Evolutionary conservation across 1,284 basidiomycete genomes (phyloP).

Genomic region (Melampsora americana): DNA sequence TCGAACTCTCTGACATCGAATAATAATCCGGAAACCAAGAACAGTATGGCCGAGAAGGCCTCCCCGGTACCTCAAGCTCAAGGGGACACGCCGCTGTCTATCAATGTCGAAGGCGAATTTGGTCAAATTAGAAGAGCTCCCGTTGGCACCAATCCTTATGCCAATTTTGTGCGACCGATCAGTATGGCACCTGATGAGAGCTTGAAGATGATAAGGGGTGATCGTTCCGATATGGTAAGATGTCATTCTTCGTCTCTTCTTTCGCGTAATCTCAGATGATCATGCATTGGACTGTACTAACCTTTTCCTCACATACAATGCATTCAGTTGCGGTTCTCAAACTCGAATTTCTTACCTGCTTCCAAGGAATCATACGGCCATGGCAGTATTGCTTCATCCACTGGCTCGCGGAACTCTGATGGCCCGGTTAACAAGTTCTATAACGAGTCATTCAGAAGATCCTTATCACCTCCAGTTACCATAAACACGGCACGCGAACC

Average conservation of each 20-base stretch:
- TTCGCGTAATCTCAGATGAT: too few species aligned
- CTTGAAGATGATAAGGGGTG: constrained; percentile 36
- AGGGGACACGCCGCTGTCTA: neutral
- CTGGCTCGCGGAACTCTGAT: neutral
- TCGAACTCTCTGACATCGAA: neutral
- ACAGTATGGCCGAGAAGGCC: neutral
- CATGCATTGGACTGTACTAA: too few species aligned
- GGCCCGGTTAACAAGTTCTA: neutral
- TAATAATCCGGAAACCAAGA: neutral
- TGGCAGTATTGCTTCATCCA: neutral
- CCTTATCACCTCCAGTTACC: neutral
- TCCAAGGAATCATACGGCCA: neutral
- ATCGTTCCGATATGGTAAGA: constrained; percentile 32
- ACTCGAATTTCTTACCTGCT: neutral
- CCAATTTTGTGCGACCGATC: constrained; percentile 36
- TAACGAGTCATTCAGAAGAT: constrained; percentile 1
- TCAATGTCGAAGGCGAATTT: neutral
- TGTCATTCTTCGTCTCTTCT: too few species aligned
- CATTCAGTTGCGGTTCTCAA: neutral
- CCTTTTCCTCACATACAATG: too few species aligned
- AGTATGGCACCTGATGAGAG: constrained; percentile 41
- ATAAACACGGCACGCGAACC: neutral
- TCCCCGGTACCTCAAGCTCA: neutral
- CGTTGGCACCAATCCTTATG: constrained; percentile 6
- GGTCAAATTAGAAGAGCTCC: neutral